Percentiles rank a stretch among this genome's conserved stretches.
Conservation (phyloP, 345 rosid species). For the Fremontodendron californicum region DNA sequence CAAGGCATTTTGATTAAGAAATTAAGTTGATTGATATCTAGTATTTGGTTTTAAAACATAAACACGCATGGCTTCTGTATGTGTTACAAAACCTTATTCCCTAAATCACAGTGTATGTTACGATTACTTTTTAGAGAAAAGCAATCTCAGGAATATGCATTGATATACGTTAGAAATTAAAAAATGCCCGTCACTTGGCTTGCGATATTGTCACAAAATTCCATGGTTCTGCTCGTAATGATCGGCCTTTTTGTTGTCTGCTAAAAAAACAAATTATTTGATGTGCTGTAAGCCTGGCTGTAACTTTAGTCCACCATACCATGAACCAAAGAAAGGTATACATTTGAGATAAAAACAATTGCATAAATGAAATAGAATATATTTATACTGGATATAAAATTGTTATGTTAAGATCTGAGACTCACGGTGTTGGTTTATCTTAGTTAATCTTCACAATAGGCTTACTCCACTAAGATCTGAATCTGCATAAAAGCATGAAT, state of each 20-base stretch:
- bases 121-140: not conserved
- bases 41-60: not conserved
- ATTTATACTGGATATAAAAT: too few relatives aligned
- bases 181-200: not conserved
- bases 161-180: not conserved
- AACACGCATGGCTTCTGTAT: not conserved
- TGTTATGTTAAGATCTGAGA: too few relatives aligned
- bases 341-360: too few relatives aligned
- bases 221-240: not conserved
- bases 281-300: too few relatives aligned
- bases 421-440: too few relatives aligned
- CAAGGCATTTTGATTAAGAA: not conserved
- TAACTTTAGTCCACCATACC: too few relatives aligned
- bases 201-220: not conserved
- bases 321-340: too few relatives aligned
- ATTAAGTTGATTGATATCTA: not conserved
- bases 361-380: too few relatives aligned
- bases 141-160: not conserved
- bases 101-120: not conserved
- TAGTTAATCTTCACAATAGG: not conserved
- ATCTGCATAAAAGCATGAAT: not conserved
- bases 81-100: not conserved
- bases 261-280: too few relatives aligned
- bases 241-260: too few relatives aligned
- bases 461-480: not conserved